Base-by-base conservation (phyloP, 2,329 filamentous ascomycete species). In the Hypoxylon sp. region DNA sequence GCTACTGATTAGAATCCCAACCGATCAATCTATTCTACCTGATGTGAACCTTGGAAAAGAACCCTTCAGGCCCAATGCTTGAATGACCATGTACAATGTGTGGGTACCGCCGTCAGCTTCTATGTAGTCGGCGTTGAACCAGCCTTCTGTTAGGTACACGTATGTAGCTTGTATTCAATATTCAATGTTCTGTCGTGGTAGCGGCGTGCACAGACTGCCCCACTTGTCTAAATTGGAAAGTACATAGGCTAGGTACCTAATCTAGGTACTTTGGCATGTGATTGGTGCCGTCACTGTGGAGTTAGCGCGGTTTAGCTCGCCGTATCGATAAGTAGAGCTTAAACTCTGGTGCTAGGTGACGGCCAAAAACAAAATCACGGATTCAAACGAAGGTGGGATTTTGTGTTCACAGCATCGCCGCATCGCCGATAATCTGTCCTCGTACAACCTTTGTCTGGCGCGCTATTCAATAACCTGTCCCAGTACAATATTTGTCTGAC, bases 321-420 rank as follows among this genome's bases (percentile, higher is more conserved):
- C 37, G 16, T 64, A 67, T 67, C 65, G 65, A 67, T 67, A 64
- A 67, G 41, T 1, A 32, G 53, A 63, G 51, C 48, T 67, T 61
- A 53, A 50, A 56, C 55, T 63, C 21, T 21, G 48, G 32, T 32
- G 25, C 41, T 32, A 39, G 45, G 46, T 11, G 34, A 65, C 23
- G 32, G 37, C 46, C 29, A 47, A 60, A 55, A 55, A 66, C 52
- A 11, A 39, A 58, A 46, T 43, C 29, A 46, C 29, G 16, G 29
- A 11, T 8, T 46, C 32, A 29, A 56, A 45, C 52, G 21, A 39
- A 51, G 27, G 16, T 46, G 37, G 37, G 25, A 59, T 55, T 54
- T 30, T 21, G 16, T 9, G 9, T 41, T 21, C 37, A 9, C 37
- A 41, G 16, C 9, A 11, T 11, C 37, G 37, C 37, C 37, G 16